Evolutionary conservation across 2,329 filamentous ascomycete genomes (phyloP).

Genomic region (Pseudopyricularia javanii): DNA sequence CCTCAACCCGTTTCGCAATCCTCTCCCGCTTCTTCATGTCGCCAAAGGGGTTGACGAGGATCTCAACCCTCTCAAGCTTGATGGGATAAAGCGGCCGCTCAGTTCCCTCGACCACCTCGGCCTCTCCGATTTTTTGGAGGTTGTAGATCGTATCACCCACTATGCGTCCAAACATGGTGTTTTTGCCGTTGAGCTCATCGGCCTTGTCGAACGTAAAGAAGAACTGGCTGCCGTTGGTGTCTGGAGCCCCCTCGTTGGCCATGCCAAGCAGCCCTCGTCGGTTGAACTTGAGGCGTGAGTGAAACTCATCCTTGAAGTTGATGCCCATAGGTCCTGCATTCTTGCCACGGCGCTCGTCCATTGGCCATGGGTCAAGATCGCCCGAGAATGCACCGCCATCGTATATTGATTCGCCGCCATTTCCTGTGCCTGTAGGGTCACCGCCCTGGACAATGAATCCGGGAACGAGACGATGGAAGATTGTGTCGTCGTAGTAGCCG

Average conservation of each 20-base stretch:
- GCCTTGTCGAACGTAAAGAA: constrained; percentile 85
- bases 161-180: constrained; percentile 86
- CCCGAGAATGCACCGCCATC: constrained; percentile 66
- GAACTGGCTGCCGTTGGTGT: constrained; percentile 92
- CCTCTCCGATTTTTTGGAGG: constrained; percentile 83
- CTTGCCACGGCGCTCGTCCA: constrained; percentile 49
- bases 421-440: constrained; percentile 84
- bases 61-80: constrained; percentile 61
- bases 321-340: constrained; percentile 48
- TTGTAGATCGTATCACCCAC: constrained; percentile 96
- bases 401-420: constrained; percentile 85
- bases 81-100: constrained; percentile 81
- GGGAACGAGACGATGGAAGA: constrained; percentile 87
- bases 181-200: constrained; percentile 76
- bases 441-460: constrained; percentile 92
- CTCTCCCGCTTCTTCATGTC: constrained; percentile 63
- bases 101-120: constrained; percentile 63
- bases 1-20: constrained; percentile 35
- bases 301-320: constrained; percentile 73
- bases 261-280: constrained; percentile 84
- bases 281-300: constrained; percentile 86
- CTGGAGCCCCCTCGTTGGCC: constrained; percentile 70
- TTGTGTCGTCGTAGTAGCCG: constrained; percentile 86
- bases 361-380: constrained; percentile 61
- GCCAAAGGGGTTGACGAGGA: constrained; percentile 71